Conservation (phyloP, 805 yeast genomes). For the Ogataea paraovalis region DNA sequence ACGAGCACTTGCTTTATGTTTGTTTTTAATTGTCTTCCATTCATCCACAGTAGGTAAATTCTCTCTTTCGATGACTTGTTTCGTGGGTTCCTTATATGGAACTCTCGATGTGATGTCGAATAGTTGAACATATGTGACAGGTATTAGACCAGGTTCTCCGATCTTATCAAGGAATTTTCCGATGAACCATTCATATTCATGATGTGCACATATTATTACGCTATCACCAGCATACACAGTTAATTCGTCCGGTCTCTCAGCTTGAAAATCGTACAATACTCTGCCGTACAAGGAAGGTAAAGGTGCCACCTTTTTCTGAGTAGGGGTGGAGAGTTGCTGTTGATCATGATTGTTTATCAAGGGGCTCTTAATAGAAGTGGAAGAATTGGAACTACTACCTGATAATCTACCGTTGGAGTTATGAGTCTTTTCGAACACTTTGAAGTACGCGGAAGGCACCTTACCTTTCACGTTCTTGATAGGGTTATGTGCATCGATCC, state of each 20-base stretch:
- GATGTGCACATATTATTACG: slow-evolving; percentile 91
- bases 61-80: slow-evolving; percentile 52
- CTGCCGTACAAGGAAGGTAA: slow-evolving; percentile 63
- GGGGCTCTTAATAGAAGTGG: slow-evolving; percentile 20
- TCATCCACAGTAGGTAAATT: slow-evolving; percentile 89
- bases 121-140: slow-evolving; percentile 83
- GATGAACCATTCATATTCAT: slow-evolving; percentile 94
- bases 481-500: slow-evolving; percentile 91
- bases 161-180: slow-evolving; percentile 93
- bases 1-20: slow-evolving; percentile 82
- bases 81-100: slow-evolving; percentile 48
- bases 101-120: slow-evolving; percentile 69
- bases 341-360: slow-evolving; percentile 1
- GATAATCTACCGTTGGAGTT: slow-evolving; percentile 31
- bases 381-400: slow-evolving; percentile 8
- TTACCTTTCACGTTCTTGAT: slow-evolving; percentile 70
- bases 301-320: slow-evolving; percentile 16
- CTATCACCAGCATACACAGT: slow-evolving; percentile 83
- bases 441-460: slow-evolving; percentile 85
- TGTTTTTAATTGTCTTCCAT: slow-evolving; percentile 90
- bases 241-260: slow-evolving; percentile 81
- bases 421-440: slow-evolving; percentile 60
- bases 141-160: slow-evolving; percentile 97
- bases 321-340: slow-evolving; percentile 1
- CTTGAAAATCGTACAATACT: slow-evolving; percentile 80